Conservation (phyloP, 1,139 yeast genomes). For the Suhomyces yuchorum region DNA sequence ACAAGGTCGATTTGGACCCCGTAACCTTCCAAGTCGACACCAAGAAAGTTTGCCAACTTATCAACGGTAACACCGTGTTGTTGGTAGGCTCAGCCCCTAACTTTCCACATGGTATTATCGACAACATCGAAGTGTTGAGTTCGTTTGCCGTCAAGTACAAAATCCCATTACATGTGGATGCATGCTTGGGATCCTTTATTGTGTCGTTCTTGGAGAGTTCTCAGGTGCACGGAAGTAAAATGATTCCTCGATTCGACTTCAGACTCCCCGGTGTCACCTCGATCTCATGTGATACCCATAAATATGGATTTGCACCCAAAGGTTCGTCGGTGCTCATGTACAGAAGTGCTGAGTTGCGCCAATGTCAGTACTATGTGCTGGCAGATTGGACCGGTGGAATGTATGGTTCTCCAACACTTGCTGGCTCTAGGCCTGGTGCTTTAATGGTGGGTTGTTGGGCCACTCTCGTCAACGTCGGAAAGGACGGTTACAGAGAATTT, state of each 20-base stretch:
- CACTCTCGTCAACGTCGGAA: slow-evolving; percentile 77
- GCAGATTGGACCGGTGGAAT: slow-evolving; percentile 94
- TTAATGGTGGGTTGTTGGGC: slow-evolving; percentile 98
- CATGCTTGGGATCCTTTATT: slow-evolving; percentile 91
- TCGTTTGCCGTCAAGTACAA: slow-evolving; percentile 61
- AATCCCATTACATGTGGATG: slow-evolving; percentile 91
- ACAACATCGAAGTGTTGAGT: slow-evolving; percentile 77
- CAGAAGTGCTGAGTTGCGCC: slow-evolving; percentile 63
- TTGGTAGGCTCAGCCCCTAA: slow-evolving; percentile 95
- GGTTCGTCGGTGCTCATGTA: slow-evolving; percentile 95
- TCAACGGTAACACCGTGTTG: slow-evolving; percentile 78
- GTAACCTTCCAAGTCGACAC: slow-evolving; percentile 68
- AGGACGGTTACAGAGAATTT: slow-evolving; percentile 69
- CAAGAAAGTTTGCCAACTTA: slow-evolving; percentile 58
- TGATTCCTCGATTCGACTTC: slow-evolving; percentile 76
- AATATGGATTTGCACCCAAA: slow-evolving; percentile 97
- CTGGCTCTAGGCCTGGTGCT: slow-evolving; percentile 98
- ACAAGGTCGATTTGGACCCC: slow-evolving; percentile 78
- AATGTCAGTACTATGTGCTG: slow-evolving; percentile 80
- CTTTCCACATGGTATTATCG: slow-evolving; percentile 94
- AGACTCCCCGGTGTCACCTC: slow-evolving; percentile 94
- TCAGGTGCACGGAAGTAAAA: slow-evolving; percentile 47
- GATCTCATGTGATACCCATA: slow-evolving; percentile 95
- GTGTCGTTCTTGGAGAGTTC: slow-evolving; percentile 77
- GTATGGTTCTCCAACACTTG: slow-evolving; percentile 94